Evolutionary conservation across 352 stramenopile species (phyloP), one percentile per base, ranked within the genome.

Genomic region (Phytophthora syringae): DNA sequence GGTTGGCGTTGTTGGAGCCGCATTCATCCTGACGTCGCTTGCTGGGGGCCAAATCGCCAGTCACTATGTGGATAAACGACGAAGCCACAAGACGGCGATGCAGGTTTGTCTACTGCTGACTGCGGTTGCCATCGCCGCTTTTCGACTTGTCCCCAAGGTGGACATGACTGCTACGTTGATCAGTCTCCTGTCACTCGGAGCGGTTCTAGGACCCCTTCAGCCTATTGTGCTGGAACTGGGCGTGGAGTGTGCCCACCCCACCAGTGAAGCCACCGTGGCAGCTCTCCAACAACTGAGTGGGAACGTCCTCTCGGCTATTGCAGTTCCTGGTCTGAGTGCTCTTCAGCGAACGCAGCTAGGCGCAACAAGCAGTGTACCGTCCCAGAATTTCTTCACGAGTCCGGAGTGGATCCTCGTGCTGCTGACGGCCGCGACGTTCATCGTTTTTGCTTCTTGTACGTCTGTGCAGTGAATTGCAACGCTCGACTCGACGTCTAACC

Each of bases 241-340:
- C 11, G 81, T 90, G n/a, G 84, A 90, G 48, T 92, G 81, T 25
- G 70, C 81, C 1, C 88, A 84, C 30, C 84, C 84, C 1, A 90
- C 84, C 1, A 92, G 81, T 42, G 84, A 90, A 47, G 79, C 81
- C 15, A 90, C 79, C 0, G 84, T 92, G 27, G 80, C 84, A 21
- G 81, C 84, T n/a, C 64, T 90, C 6, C 81, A 90, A 47, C 84
- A 92, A 51, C 74, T 92, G n/a, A 90, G 78, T 52, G 80, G 84
- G 7, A 92, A 89, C 52, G 79, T 90, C 20, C 52, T 92, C 0
- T 90, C 84, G 37, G 84, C 80, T 9, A 57, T 89, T 16, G 22
- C 77, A 1, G 81, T 92, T 3, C 83, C 83, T 3, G 65, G 66
- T 0, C 42, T 92, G 7, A 86, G 79, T 37, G 51, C 76, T 3